Evolutionary conservation across 805 yeast species (phyloP).

Genomic region (Candida cerambycidarum): DNA sequence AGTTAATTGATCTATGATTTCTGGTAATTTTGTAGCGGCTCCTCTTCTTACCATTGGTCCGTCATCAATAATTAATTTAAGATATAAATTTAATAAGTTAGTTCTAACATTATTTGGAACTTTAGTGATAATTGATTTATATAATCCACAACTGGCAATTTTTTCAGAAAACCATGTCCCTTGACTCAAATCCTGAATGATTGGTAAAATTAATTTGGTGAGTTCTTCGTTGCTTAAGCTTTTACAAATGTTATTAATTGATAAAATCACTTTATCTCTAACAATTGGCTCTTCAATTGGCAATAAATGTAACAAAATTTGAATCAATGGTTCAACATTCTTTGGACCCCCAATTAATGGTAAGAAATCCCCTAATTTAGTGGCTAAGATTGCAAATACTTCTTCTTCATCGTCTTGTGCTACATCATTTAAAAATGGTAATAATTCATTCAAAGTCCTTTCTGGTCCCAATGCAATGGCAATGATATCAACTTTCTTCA

Average conservation of each 20-base stretch:
- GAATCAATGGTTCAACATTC: slow-evolving; percentile 51
- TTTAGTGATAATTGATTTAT: slow-evolving; percentile 62
- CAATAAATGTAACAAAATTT: slow-evolving; percentile 77
- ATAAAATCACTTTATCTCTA: slow-evolving; percentile 88
- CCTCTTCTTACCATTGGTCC: slow-evolving; percentile 98
- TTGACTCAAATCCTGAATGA: slow-evolving; percentile 73
- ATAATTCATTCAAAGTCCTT: slow-evolving; percentile 81
- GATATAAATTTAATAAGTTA: slow-evolving; percentile 64
- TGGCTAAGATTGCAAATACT: slow-evolving; percentile 90
- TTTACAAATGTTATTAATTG: slow-evolving; percentile 68
- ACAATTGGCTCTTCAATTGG: slow-evolving; percentile 96
- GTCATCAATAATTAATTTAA: slow-evolving; percentile 79
- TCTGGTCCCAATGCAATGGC: slow-evolving; percentile 94
- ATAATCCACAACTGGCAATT: slow-evolving; percentile 89
- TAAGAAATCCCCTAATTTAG: slow-evolving; percentile 82
- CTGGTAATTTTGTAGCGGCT: slow-evolving; percentile 84
- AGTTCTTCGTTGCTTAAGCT: slow-evolving; percentile 65
- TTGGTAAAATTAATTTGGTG: slow-evolving; percentile 64
- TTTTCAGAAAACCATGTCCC: slow-evolving; percentile 95
- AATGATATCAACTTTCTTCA: slow-evolving; percentile 90
- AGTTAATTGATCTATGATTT: slow-evolving; percentile 56
- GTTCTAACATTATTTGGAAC: slow-evolving; percentile 56
- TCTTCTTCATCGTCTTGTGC: slow-evolving; percentile 98
- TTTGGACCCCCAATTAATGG: slow-evolving; percentile 84
- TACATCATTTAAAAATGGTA: slow-evolving; percentile 86